Evolutionary conservation across 495 filamentous ascomycete species (phyloP).

Genomic region (Aspergillus baeticus): DNA sequence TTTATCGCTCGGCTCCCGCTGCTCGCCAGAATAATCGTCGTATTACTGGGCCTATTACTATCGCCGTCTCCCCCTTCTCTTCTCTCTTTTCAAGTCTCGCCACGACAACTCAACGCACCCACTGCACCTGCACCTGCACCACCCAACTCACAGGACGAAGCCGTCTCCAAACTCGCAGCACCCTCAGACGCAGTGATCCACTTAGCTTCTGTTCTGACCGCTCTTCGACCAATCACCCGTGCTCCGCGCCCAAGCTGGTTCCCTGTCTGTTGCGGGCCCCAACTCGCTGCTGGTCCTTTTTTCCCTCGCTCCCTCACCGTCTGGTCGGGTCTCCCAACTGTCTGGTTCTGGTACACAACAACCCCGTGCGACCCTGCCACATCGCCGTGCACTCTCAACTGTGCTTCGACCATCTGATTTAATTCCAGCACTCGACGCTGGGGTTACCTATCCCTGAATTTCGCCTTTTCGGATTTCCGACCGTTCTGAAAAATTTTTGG

Average conservation of each 20-base stretch:
- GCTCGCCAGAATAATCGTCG: slow-evolving; percentile 2
- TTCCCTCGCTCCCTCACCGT: slow-evolving; percentile 18
- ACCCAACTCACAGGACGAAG: too few relatives aligned
- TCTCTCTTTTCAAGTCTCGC: background rate
- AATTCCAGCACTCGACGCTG: slow-evolving; percentile 2
- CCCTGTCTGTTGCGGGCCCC: slow-evolving; percentile 8
- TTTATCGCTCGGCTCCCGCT: slow-evolving; percentile 22
- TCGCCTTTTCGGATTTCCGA: background rate
- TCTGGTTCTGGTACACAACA: slow-evolving; percentile 24
- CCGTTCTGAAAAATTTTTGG: background rate
- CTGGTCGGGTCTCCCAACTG: slow-evolving; percentile 27
- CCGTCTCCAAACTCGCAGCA: background rate
- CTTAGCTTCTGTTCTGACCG: slow-evolving; percentile 17
- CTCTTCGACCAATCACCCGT: slow-evolving; percentile 21
- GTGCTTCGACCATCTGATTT: background rate
- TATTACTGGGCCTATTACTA: background rate
- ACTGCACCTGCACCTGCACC: too few relatives aligned
- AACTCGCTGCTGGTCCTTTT: background rate
- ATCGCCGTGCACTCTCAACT: background rate
- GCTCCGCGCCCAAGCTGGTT: slow-evolving; percentile 11
- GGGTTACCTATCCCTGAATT: background rate
- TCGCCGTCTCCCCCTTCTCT: background rate
- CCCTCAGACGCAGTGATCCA: slow-evolving; percentile 6
- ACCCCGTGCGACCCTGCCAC: slow-evolving; percentile 23
- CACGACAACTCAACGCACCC: background rate